Evolutionary conservation across 2,329 filamentous ascomycete genomes (phyloP).

Genomic region (Onygenales sp.): DNA sequence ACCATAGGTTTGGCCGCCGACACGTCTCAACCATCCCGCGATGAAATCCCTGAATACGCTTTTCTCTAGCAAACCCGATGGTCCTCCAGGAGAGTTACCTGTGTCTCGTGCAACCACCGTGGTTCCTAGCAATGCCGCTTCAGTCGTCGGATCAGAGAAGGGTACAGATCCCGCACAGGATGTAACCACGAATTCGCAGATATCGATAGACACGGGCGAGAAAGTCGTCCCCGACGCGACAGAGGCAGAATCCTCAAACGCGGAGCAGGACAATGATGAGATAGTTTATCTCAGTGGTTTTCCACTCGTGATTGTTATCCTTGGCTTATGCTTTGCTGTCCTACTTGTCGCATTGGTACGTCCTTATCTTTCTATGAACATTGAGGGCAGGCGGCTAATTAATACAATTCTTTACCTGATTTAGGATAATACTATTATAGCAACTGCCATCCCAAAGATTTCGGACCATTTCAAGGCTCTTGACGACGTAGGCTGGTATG

Average conservation of each 20-base stretch:
- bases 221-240: not conserved
- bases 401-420: not conserved
- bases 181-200: not conserved
- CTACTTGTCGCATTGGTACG: conserved; percentile 12
- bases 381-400: not conserved
- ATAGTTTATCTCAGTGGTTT: conserved; percentile 7
- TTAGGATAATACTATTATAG: conserved; percentile 35
- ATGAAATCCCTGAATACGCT: not conserved
- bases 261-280: conserved; percentile 1
- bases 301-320: conserved; percentile 8
- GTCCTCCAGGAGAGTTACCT: not conserved
- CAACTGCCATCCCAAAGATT: conserved; percentile 39
- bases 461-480: conserved; percentile 39
- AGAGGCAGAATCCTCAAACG: not conserved
- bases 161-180: not conserved
- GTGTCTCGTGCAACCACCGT: not conserved
- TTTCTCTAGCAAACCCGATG: not conserved
- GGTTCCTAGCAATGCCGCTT: not conserved
- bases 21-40: not conserved
- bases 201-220: not conserved
- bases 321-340: conserved; percentile 10
- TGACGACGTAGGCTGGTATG: conserved; percentile 41
- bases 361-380: not conserved
- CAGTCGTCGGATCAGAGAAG: not conserved
- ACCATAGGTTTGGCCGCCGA: too few relatives aligned